Evolutionary conservation across 2,329 filamentous ascomycete genomes (phyloP).

Genomic region (Arthrinium phaeospermum): DNA sequence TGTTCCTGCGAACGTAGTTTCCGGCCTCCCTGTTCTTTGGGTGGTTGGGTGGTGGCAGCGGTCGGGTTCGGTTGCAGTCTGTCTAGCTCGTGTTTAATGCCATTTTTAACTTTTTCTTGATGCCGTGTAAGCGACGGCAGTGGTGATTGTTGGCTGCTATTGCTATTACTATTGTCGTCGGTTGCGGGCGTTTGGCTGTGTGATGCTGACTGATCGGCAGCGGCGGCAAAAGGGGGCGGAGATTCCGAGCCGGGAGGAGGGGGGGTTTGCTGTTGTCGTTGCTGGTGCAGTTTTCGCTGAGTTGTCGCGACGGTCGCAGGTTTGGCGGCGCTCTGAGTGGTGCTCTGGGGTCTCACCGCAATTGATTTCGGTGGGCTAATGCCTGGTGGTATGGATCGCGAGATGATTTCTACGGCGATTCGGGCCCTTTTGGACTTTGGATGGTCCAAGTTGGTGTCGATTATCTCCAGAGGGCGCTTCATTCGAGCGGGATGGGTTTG

Average conservation of each 20-base stretch:
- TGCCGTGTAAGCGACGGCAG: constrained; percentile 51
- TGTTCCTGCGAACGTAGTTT: constrained; percentile 88
- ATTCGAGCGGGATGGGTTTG: constrained; percentile 43
- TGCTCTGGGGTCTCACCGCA: constrained; percentile 34
- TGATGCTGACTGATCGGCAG: constrained; percentile 22
- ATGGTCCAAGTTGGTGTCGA: constrained; percentile 51
- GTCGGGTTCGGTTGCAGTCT: constrained; percentile 56
- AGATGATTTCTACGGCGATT: constrained; percentile 59
- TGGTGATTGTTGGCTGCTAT: constrained; percentile 33
- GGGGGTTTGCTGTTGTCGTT: constrained; percentile 26
- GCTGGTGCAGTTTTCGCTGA: constrained; percentile 29
- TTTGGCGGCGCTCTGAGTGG: constrained; percentile 28
- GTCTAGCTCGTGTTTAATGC: constrained; percentile 66
- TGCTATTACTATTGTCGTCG: constrained; percentile 29
- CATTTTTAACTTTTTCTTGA: constrained; percentile 64
- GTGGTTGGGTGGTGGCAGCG: constrained; percentile 44
- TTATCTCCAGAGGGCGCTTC: constrained; percentile 55
- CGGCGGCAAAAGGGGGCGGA: constrained; percentile 33
- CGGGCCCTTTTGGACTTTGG: constrained; percentile 55
- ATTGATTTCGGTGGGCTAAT: constrained; percentile 34
- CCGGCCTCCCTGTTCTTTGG: constrained; percentile 69
- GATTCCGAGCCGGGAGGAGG: constrained; percentile 30
- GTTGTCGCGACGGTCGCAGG: constrained; percentile 31
- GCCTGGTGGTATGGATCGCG: constrained; percentile 35
- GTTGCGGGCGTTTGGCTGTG: constrained; percentile 24